Evolutionary conservation across 1,284 basidiomycete species (phyloP).

Genomic region (Papiliotrema fonsecae): DNA sequence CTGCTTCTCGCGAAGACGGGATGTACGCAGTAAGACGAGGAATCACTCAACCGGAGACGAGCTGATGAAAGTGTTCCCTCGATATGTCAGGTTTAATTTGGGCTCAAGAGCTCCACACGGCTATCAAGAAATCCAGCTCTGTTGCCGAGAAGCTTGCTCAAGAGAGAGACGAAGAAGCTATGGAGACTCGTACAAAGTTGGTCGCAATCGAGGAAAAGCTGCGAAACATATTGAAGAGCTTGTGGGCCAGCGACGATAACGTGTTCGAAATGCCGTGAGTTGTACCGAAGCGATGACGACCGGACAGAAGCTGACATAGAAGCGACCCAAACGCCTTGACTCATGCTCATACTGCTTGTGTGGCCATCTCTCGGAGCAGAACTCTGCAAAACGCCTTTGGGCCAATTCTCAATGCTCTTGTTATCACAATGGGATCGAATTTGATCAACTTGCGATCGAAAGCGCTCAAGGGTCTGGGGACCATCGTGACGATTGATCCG

Average conservation of each 20-base stretch:
- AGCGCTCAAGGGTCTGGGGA: slow-evolving; percentile 75
- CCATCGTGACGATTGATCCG: slow-evolving; percentile 79
- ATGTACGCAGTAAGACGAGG: slow-evolving; percentile 27
- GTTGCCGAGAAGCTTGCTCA: slow-evolving; percentile 26
- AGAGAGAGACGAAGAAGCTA: slow-evolving; percentile 29
- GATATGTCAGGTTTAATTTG: slow-evolving; percentile 34
- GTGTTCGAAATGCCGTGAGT: slow-evolving; percentile 33
- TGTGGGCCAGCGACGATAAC: slow-evolving; percentile 31
- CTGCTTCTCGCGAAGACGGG: slow-evolving; percentile 28
- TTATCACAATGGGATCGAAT: slow-evolving; percentile 70
- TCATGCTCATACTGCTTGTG: slow-evolving; percentile 47
- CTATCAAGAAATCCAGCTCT: slow-evolving; percentile 19
- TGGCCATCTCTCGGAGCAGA: slow-evolving; percentile 70
- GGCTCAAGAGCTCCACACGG: slow-evolving; percentile 34
- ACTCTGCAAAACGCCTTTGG: slow-evolving; percentile 70
- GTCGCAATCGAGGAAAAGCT: slow-evolving; percentile 19
- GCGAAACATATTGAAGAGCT: slow-evolving; percentile 15
- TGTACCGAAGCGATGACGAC: slow-evolving; percentile 6
- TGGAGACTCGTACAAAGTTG: slow-evolving; percentile 19
- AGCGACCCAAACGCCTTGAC: slow-evolving; percentile 32
- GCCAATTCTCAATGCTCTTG: slow-evolving; percentile 68
- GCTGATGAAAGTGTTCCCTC: slow-evolving; percentile 19
- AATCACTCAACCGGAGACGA: neutral
- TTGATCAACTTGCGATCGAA: slow-evolving; percentile 85
- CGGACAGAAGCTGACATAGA: neutral